Conservation (phyloP, 139 green algal genomes). For the Coccomyxa sp. region DNA sequence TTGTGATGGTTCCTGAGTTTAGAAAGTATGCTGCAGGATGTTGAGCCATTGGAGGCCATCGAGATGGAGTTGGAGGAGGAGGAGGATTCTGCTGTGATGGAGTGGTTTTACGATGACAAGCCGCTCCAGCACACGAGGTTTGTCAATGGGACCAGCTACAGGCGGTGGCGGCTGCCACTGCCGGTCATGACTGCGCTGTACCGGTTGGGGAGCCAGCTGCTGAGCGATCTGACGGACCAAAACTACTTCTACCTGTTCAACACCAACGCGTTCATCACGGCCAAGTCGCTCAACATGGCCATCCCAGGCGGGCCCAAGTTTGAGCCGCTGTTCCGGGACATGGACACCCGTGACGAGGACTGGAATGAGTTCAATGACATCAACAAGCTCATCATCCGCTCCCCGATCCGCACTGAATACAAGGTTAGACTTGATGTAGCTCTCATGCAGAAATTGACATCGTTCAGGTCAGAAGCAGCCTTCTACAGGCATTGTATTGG, state of each 20-base stretch:
- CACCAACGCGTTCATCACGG: slow-evolving; percentile 76
- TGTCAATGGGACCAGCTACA: slow-evolving; percentile 92
- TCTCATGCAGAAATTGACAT: neutral
- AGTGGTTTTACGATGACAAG: slow-evolving; percentile 97
- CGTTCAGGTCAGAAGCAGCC: neutral
- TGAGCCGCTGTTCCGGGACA: slow-evolving; percentile 97
- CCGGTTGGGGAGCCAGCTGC: slow-evolving; percentile 74
- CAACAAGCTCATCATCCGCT: slow-evolving; percentile 99
- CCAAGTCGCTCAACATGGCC: slow-evolving; percentile 94
- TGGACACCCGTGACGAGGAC: slow-evolving; percentile 90
- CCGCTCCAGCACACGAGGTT: slow-evolving; percentile 86
- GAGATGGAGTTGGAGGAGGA: slow-evolving; percentile 97
- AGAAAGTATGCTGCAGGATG: slow-evolving; percentile 34
- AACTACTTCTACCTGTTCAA: slow-evolving; percentile 99
- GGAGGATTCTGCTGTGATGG: slow-evolving; percentile 77
- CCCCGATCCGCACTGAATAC: slow-evolving; percentile 86
- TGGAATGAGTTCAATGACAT: slow-evolving; percentile 99
- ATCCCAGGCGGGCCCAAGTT: slow-evolving; percentile 99
- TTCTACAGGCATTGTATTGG: too few species aligned
- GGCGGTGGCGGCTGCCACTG: slow-evolving; percentile 90
- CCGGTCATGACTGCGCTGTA: slow-evolving; percentile 95
- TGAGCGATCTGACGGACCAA: slow-evolving; percentile 91
- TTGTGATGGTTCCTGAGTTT: neutral
- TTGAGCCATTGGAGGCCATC: slow-evolving; percentile 96
- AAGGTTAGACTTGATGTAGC: slow-evolving; percentile 28